phyloP scores from a whole-genome alignment of 495 filamentous ascomycete species.

The Apiosordaria backusii region DNA sequence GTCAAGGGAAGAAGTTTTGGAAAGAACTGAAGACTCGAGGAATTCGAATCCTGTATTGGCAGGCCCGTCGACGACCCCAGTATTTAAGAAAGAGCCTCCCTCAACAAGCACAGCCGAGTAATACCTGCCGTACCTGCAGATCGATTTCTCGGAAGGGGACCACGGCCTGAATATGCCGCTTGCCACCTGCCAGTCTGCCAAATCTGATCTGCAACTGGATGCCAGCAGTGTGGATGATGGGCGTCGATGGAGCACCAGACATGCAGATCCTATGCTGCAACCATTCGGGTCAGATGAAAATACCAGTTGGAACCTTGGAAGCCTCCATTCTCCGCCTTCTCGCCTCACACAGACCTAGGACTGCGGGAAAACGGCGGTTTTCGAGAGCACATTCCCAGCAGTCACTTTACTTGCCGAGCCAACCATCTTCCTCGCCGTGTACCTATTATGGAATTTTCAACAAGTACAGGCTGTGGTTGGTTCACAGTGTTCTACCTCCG shows the following conservation, averaged over 20 bases:
- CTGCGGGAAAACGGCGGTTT: background rate
- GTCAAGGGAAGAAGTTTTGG: conserved; percentile 13
- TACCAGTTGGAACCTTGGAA: background rate
- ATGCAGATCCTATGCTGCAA: background rate
- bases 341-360: background rate
- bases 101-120: background rate
- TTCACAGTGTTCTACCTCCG: background rate
- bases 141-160: background rate
- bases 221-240: background rate
- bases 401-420: background rate
- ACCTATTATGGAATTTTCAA: conserved; percentile 6
- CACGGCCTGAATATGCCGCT: background rate
- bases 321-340: background rate
- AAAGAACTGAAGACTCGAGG: conserved; percentile 1
- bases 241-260: background rate
- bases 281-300: background rate
- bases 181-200: background rate
- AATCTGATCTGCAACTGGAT: background rate
- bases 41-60: background rate
- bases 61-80: background rate
- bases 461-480: background rate
- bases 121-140: conserved; percentile 1
- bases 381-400: background rate
- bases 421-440: background rate
- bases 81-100: conserved; percentile 3